Conservation (phyloP, 1,284 basidiomycete genomes). For the Lentinula novae-zelandiae region DNA sequence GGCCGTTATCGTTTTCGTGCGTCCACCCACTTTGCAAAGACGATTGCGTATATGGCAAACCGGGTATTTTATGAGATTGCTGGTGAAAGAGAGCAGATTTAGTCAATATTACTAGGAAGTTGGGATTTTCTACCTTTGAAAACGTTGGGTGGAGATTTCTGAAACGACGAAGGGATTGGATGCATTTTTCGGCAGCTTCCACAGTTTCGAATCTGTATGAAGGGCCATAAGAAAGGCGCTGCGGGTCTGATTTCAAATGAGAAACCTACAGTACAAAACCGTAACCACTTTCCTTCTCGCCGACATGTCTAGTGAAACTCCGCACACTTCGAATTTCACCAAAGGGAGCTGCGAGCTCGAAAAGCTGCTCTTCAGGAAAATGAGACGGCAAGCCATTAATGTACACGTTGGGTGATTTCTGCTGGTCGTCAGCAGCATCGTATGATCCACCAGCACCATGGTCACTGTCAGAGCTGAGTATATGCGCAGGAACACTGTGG, state of each 20-base stretch:
- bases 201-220: constrained; percentile 53
- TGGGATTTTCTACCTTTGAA: constrained; percentile 31
- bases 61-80: constrained; percentile 78
- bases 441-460: not conserved
- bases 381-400: constrained; percentile 66
- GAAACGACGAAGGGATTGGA: constrained; percentile 58
- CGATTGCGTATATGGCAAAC: constrained; percentile 49
- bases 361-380: constrained; percentile 59
- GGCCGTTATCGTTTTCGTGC: not conserved
- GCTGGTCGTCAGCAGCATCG: not conserved
- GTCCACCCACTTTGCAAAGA: constrained; percentile 20
- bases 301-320: constrained; percentile 60
- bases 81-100: constrained; percentile 23
- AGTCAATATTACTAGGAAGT: not conserved
- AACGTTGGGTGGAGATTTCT: constrained; percentile 76
- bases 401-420: constrained; percentile 60
- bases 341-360: constrained; percentile 50
- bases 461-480: constrained; percentile 1
- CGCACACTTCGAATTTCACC: constrained; percentile 57
- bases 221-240: not conserved
- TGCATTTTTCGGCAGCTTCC: constrained; percentile 66
- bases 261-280: constrained; percentile 72
- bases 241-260: not conserved
- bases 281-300: constrained; percentile 66
- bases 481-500: constrained; percentile 11